phyloP scores from a whole-genome alignment of 2,329 filamentous ascomycete species.

The Gyromitra esculenta region DNA sequence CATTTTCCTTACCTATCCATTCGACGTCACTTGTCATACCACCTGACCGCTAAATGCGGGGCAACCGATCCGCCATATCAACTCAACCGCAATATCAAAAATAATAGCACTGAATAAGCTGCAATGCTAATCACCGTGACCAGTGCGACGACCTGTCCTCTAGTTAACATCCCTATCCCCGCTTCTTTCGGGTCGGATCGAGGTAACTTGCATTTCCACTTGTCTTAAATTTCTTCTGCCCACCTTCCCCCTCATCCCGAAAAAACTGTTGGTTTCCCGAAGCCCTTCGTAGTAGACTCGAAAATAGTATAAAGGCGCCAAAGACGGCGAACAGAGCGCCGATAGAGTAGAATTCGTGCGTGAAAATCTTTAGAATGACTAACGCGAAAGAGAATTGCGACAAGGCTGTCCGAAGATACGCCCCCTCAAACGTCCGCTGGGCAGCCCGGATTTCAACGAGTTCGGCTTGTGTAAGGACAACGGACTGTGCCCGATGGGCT shows the following conservation, averaged over 20 bases:
- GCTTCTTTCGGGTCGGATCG: background rate
- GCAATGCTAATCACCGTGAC: constrained; percentile 50
- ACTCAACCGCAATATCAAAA: constrained; percentile 48
- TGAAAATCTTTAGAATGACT: constrained; percentile 96
- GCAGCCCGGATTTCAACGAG: constrained; percentile 94
- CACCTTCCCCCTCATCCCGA: constrained; percentile 63
- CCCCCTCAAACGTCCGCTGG: constrained; percentile 95
- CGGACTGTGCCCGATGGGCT: constrained; percentile 82
- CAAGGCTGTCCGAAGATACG: constrained; percentile 92
- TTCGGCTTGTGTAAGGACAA: constrained; percentile 82
- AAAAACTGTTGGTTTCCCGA: constrained; percentile 97
- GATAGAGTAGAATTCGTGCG: constrained; percentile 92
- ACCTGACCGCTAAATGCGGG: background rate
- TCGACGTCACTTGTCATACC: background rate
- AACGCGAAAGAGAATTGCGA: constrained; percentile 95
- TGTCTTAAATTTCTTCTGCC: constrained; percentile 52
- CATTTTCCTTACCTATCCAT: background rate
- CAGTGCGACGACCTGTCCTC: constrained; percentile 49
- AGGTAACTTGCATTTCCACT: constrained; percentile 52
- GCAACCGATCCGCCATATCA: constrained; percentile 6
- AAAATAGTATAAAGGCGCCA: constrained; percentile 82
- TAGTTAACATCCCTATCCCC: background rate
- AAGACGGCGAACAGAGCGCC: constrained; percentile 94
- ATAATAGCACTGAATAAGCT: constrained; percentile 52
- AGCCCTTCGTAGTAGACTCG: constrained; percentile 84